Percentiles rank a stretch among this genome's conserved stretches.
Evolutionary conservation across 345 rosid species (phyloP).

Genomic region (Lepidium aucheri): DNA sequence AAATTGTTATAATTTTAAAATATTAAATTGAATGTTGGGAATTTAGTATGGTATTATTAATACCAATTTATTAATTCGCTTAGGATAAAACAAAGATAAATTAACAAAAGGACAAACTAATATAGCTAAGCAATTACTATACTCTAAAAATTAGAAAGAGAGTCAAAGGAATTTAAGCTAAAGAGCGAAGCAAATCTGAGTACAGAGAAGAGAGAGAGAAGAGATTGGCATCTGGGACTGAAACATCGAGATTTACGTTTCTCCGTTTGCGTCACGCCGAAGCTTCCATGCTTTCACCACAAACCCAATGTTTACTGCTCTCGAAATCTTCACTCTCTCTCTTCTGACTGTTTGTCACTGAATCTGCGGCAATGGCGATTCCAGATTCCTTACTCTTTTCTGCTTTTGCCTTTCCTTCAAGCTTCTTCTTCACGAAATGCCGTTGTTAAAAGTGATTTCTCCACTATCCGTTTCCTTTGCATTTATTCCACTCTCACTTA

Average conservation of each 20-base stretch:
- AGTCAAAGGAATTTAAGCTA: constrained; percentile 24
- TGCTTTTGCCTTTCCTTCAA: constrained; percentile 16
- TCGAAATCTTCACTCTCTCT: background rate
- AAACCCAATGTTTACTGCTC: background rate
- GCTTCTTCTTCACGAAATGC: constrained; percentile 30
- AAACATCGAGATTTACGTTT: constrained; percentile 34
- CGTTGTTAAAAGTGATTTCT: constrained; percentile 22
- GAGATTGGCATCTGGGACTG: constrained; percentile 26
- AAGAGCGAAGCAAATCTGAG: constrained; percentile 21
- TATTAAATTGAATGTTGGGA: background rate
- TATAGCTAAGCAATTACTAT: background rate
- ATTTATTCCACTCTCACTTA: constrained; percentile 19
- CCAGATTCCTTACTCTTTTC: constrained; percentile 20
- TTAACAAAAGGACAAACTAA: constrained; percentile 9
- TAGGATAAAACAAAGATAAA: background rate
- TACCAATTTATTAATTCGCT: background rate
- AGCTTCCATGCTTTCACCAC: constrained; percentile 19
- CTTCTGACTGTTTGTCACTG: constrained; percentile 8
- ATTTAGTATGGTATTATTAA: background rate
- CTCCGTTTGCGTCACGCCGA: constrained; percentile 31
- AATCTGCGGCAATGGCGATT: constrained; percentile 29
- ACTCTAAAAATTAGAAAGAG: background rate
- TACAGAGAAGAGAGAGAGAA: constrained; percentile 18
- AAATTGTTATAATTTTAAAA: background rate
- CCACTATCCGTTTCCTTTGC: constrained; percentile 13